Conservation (phyloP, 1,284 basidiomycete species). For the Ustilago xerochloae region DNA sequence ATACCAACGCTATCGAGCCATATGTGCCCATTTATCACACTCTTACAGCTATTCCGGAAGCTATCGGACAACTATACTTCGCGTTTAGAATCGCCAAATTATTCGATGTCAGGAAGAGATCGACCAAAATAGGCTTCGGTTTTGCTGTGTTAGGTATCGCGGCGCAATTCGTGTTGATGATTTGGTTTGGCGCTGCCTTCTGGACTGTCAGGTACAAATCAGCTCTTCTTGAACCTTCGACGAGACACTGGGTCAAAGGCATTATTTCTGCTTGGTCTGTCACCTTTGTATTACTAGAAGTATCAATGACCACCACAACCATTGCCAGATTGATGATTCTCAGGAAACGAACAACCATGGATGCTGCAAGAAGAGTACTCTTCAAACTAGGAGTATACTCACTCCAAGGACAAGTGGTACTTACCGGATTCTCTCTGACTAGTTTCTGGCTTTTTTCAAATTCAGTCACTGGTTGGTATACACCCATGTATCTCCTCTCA, state of each 20-base stretch:
- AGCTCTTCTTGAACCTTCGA: neutral
- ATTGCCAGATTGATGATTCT: constrained; percentile 15
- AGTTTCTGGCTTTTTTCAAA: constrained; percentile 18
- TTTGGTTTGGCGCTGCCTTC: constrained; percentile 23
- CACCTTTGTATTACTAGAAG: constrained; percentile 24
- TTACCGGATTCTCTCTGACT: constrained; percentile 13
- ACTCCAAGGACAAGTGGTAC: constrained; percentile 24
- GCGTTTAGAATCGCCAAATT: constrained; percentile 25
- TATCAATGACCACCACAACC: constrained; percentile 26
- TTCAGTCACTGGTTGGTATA: constrained; percentile 21
- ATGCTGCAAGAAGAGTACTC: constrained; percentile 12
- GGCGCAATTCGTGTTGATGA: constrained; percentile 17
- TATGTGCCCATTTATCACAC: constrained; percentile 21
- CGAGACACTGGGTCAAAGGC: constrained; percentile 1
- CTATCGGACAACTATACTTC: constrained; percentile 40
- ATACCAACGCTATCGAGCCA: constrained; percentile 27
- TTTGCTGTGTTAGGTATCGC: neutral
- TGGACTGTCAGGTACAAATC: constrained; percentile 12
- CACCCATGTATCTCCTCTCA: constrained; percentile 17
- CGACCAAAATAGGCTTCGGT: neutral
- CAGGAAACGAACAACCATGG: constrained; percentile 14
- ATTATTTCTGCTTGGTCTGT: constrained; percentile 30
- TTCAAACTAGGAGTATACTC: constrained; percentile 30
- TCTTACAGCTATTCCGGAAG: constrained; percentile 15
- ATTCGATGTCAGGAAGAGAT: constrained; percentile 1